Percentiles rank a stretch among this genome's conserved stretches.
These are phyloP conservation scores for Scalesia atractyloides DNA, from an alignment of 129 eudicot genomes.

Conservation along the genomic window DNA sequence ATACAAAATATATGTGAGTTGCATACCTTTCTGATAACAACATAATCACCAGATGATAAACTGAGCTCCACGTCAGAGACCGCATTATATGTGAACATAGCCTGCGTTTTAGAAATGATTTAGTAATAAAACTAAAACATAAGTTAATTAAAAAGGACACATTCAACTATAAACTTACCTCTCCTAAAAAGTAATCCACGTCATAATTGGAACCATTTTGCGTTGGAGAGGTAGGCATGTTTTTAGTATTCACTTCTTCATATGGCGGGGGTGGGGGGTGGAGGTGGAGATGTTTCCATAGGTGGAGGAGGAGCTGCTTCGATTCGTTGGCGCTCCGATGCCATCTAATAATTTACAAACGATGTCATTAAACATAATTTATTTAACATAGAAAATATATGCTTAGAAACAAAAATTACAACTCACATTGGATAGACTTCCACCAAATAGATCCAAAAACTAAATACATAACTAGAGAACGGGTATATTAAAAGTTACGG, in stretches of 20 bases:
- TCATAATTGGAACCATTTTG: slow-evolving; percentile 63
- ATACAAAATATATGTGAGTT: slow-evolving; percentile 16
- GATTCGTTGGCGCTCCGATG: slow-evolving; percentile 61
- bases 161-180: slow-evolving; percentile 39
- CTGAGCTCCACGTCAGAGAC: slow-evolving; percentile 80
- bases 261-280: slow-evolving; percentile 63
- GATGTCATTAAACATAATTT: background rate
- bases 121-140: background rate
- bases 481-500: background rate
- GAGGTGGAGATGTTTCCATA: slow-evolving; percentile 40
- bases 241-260: slow-evolving; percentile 56
- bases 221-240: slow-evolving; percentile 43
- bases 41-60: slow-evolving; percentile 78
- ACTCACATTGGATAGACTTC: background rate
- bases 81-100: slow-evolving; percentile 68
- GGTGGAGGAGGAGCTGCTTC: slow-evolving; percentile 80
- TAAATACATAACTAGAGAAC: too few species aligned
- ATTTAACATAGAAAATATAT: background rate
- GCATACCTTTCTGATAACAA: slow-evolving; percentile 81
- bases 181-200: slow-evolving; percentile 75
- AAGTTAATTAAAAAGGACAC: background rate
- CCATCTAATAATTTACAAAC: slow-evolving; percentile 48
- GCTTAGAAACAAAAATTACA: slow-evolving; percentile 13
- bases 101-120: slow-evolving; percentile 37
- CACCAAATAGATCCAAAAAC: background rate